A percentile compares a stretch with the other conserved stretches of the same genome.
Conservation (phyloP, 352 stramenopile genomes). For the Pythium apleroticum region DNA sequence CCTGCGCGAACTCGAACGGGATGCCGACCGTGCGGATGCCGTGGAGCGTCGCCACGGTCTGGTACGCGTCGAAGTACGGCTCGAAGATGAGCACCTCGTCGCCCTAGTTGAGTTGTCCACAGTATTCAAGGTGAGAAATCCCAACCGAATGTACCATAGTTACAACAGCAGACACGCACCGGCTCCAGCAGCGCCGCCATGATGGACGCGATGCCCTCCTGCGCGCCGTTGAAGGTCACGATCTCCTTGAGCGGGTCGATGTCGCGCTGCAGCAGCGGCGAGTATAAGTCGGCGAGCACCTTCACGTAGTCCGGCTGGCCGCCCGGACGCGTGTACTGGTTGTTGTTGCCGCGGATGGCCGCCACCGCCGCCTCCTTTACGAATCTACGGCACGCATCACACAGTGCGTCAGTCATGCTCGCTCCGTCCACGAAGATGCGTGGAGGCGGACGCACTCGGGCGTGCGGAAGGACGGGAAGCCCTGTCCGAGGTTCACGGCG, state of each 20-base stretch:
- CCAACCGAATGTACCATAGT: neutral
- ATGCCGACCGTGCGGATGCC: constrained; percentile 75
- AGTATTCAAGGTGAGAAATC: neutral
- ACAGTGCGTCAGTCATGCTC: neutral
- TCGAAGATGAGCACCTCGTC: constrained; percentile 89
- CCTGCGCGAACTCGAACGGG: constrained; percentile 55
- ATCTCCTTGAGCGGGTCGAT: constrained; percentile 80
- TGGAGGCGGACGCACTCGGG: constrained; percentile 38
- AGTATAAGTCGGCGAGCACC: constrained; percentile 81
- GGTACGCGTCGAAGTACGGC: constrained; percentile 91
- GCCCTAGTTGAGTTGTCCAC: constrained; percentile 43
- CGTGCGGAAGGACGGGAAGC: constrained; percentile 95
- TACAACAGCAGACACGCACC: constrained; percentile 32
- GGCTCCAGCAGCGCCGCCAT: constrained; percentile 77
- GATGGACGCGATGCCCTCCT: constrained; percentile 85
- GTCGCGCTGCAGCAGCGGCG: constrained; percentile 54
- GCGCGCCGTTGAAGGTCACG: constrained; percentile 87
- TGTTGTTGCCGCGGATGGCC: constrained; percentile 74
- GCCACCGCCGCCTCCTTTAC: constrained; percentile 87
- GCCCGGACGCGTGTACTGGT: constrained; percentile 90
- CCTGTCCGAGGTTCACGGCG: constrained; percentile 95
- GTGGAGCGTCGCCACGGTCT: constrained; percentile 82
- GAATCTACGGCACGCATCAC: constrained; percentile 45
- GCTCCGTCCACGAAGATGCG: neutral
- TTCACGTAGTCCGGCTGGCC: constrained; percentile 79